Evolutionary conservation across 768 basidiomycete species (phyloP).

Genomic region (Dendrothele bispora): DNA sequence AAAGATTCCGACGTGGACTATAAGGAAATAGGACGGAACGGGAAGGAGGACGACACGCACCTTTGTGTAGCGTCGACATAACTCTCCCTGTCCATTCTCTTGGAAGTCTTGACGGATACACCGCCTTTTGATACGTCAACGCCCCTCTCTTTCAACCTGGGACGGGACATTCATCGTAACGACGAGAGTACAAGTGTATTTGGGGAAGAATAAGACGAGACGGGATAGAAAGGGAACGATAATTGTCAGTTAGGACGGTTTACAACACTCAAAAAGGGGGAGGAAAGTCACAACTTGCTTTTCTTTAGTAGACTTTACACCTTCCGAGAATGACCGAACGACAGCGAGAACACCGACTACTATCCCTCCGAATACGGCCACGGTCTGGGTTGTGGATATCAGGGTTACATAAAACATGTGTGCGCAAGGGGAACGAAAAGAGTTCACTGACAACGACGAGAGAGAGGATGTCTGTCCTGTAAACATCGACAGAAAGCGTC

Average conservation of each 20-base stretch:
- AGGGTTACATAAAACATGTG: no score
- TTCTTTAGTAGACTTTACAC: conserved; percentile 50
- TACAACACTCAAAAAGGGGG: not conserved
- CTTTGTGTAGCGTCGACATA: conserved; percentile 77
- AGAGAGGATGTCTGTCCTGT: no score
- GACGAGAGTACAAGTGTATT: not conserved
- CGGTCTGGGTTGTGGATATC: no score
- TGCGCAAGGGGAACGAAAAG: no score
- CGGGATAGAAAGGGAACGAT: not conserved
- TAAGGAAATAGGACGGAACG: not conserved
- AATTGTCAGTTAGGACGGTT: not conserved
- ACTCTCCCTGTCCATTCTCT: conserved; percentile 56
- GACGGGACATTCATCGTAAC: no score
- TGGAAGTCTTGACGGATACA: conserved; percentile 63
- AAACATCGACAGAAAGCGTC: no score
- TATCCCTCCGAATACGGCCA: conserved; percentile 44
- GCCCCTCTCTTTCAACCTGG: conserved; percentile 59
- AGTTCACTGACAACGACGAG: no score
- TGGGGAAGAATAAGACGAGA: not conserved
- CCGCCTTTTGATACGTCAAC: conserved; percentile 58
- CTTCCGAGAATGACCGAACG: conserved; percentile 37
- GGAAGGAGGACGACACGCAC: conserved; percentile 40
- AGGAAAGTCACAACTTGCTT: conserved; percentile 38
- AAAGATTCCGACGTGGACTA: not conserved
- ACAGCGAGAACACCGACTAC: conserved; percentile 42